Evolutionary conservation across 2,329 filamentous ascomycete species (phyloP).

Genomic region (Nigrospora osmanthi): DNA sequence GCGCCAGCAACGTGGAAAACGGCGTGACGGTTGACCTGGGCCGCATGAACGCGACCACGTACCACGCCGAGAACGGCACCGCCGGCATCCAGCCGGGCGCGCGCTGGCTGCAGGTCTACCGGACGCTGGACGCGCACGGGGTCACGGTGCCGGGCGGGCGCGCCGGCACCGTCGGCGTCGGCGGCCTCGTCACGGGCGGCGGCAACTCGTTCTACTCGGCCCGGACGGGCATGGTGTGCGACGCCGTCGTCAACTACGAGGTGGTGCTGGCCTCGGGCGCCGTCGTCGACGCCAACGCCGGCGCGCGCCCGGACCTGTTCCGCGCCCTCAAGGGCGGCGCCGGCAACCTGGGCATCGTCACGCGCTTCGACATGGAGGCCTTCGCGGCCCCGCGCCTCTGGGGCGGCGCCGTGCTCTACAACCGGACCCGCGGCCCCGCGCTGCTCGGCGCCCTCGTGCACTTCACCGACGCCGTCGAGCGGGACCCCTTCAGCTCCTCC

Average conservation of each 20-base stretch:
- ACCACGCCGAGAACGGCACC: constrained; percentile 16
- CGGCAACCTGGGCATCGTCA: constrained; percentile 33
- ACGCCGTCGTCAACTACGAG: constrained; percentile 31
- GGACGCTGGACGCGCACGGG: background rate
- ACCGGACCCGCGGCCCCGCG: background rate
- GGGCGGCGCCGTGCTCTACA: constrained; percentile 7
- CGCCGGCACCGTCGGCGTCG: constrained; percentile 14
- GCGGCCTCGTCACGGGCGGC: constrained; percentile 16
- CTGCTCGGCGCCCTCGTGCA: constrained; percentile 6
- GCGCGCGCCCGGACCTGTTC: constrained; percentile 29
- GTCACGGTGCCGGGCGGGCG: constrained; percentile 14
- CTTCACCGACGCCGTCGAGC: constrained; percentile 5
- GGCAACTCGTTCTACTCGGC: constrained; percentile 13
- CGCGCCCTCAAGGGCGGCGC: constrained; percentile 35
- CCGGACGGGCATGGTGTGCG: constrained; percentile 33
- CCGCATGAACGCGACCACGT: constrained; percentile 19
- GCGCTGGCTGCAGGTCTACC: constrained; percentile 15
- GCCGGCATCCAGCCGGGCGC: constrained; percentile 20
- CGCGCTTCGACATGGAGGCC: constrained; percentile 17
- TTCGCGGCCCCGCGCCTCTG: constrained; percentile 6
- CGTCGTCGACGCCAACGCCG: constrained; percentile 28
- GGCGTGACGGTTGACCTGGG: constrained; percentile 9
- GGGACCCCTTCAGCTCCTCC: constrained; percentile 4
- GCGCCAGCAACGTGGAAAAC: constrained; percentile 11
- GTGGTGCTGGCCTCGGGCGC: constrained; percentile 32